These are phyloP conservation scores for Podospora appendiculata DNA, from an alignment of 495 filamentous ascomycete species.

Conservation along the genomic window DNA sequence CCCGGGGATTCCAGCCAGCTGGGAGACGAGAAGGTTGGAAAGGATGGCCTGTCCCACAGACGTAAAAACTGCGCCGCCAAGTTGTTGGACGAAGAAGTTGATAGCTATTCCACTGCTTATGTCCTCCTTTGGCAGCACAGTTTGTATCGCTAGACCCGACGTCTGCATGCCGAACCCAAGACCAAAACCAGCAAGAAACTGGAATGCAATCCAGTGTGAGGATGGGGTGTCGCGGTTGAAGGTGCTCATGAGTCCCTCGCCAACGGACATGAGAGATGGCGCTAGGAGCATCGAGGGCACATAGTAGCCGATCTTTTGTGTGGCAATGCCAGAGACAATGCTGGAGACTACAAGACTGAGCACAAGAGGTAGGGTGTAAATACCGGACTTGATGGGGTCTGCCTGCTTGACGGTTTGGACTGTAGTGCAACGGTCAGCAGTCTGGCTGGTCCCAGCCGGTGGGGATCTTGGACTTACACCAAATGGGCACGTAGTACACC, in stretches of 20 bases:
- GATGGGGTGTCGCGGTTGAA: slow-evolving; percentile 45
- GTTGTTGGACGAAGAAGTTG: slow-evolving; percentile 58
- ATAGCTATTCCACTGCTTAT: slow-evolving; percentile 55
- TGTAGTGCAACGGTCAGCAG: slow-evolving; percentile 47
- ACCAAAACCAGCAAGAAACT: slow-evolving; percentile 64
- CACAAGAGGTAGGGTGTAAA: slow-evolving; percentile 53
- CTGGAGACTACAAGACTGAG: slow-evolving; percentile 41
- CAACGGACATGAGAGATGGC: slow-evolving; percentile 53
- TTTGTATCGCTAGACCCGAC: slow-evolving; percentile 55
- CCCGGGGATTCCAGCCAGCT: slow-evolving; percentile 35
- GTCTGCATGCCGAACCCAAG: slow-evolving; percentile 69
- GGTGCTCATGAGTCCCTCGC: slow-evolving; percentile 61
- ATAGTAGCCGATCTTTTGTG: slow-evolving; percentile 59
- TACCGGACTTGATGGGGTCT: slow-evolving; percentile 48
- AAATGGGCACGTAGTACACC: slow-evolving; percentile 62
- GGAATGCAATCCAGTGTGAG: slow-evolving; percentile 63
- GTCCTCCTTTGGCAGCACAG: slow-evolving; percentile 47
- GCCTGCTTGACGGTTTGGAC: slow-evolving; percentile 62
- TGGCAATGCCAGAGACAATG: slow-evolving; percentile 43
- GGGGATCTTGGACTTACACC: slow-evolving; percentile 50
- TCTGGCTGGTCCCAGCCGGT: not conserved
- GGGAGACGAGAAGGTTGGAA: slow-evolving; percentile 47
- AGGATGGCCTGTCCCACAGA: slow-evolving; percentile 58
- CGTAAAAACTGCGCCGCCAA: slow-evolving; percentile 61
- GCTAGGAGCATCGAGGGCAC: slow-evolving; percentile 54